Percentiles rank a stretch among this genome's conserved stretches.
Evolutionary conservation across 2,329 filamentous ascomycete genomes (phyloP).

Genomic region (Xylariaceae sp.): DNA sequence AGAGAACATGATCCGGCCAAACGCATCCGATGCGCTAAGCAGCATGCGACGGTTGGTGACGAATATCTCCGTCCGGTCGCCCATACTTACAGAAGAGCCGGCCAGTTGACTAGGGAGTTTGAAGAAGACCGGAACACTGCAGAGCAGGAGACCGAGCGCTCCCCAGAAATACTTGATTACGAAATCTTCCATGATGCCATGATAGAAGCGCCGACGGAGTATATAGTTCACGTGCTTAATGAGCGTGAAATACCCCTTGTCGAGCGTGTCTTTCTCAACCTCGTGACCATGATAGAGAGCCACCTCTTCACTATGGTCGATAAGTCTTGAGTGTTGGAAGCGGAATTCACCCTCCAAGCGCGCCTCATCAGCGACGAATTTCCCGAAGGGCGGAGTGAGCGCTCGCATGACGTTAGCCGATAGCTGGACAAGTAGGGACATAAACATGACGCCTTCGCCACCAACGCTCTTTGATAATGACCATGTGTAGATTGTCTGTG

Average conservation of each 20-base stretch:
- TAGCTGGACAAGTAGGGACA: slow-evolving; percentile 88
- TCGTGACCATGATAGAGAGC: slow-evolving; percentile 88
- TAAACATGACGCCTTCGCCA: slow-evolving; percentile 89
- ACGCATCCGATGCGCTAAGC: slow-evolving; percentile 88
- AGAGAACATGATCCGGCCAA: slow-evolving; percentile 93
- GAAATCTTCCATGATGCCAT: slow-evolving; percentile 99
- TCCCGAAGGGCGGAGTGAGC: slow-evolving; percentile 91
- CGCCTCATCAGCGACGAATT: slow-evolving; percentile 95
- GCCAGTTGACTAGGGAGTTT: slow-evolving; percentile 69
- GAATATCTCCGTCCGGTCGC: slow-evolving; percentile 69
- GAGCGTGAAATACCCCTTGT: slow-evolving; percentile 97
- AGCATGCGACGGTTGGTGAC: slow-evolving; percentile 92
- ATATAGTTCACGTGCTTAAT: slow-evolving; percentile 99
- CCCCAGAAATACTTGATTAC: slow-evolving; percentile 99
- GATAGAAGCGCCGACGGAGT: slow-evolving; percentile 81
- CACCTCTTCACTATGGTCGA: slow-evolving; percentile 94
- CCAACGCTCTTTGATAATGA: slow-evolving; percentile 92
- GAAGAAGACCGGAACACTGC: slow-evolving; percentile 93
- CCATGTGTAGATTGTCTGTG: slow-evolving; percentile 80
- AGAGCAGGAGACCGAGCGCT: slow-evolving; percentile 82
- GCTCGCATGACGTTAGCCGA: slow-evolving; percentile 91
- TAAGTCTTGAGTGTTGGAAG: slow-evolving; percentile 88
- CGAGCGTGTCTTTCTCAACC: slow-evolving; percentile 90
- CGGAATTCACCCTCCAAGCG: slow-evolving; percentile 92
- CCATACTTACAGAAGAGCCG: slow-evolving; percentile 54